Evolutionary conservation across 208 protist species (phyloP), one percentile per base, ranked within the genome.

Genomic region (Wallacemonas rigidus): DNA sequence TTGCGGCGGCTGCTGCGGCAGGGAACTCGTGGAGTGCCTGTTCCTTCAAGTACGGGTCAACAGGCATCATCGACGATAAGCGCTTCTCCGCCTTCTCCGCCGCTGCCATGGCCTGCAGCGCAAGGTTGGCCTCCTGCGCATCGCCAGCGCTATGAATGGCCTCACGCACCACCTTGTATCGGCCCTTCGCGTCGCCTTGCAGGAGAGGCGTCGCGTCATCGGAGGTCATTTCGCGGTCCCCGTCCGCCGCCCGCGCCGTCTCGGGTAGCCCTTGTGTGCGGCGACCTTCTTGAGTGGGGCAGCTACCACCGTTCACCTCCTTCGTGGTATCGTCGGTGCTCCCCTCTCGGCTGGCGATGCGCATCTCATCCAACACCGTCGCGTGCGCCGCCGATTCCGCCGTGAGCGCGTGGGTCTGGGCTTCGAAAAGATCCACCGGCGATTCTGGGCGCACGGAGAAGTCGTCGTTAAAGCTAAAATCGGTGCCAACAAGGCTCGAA

Each of bases 61-160:
- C 69, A 36, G 45, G 55, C 17, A 75, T 44, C 55, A 71, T 38
- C 36, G 44, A 74, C 12, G 58, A 74, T 4, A 86, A 51, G n/a
- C 74, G 74, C 11, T 53, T 54, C 0, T 71, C 71, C 36, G 82
- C 79, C 72, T 79, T 77, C 72, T 84, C 78, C 2, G 76, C 82
- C 1, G 77, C 82, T 5, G 65, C 76, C 67, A 87, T 61, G 41
- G 75, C 82, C 15, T 80, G 76, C 39, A 87, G 65, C 0, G 82
- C 78, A 6, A 87, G 69, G 12, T 64, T 65, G 1, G 82, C 82
- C 73, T 81, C 75, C 58, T 84, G 75, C 26, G 70, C 78, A 47
- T 87, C 82, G 17, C 62, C 73, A 6, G 79, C 78, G 15, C 65
- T 75, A 67, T 82, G 79, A 26, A 87, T 87, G 1, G 82, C 82